Evolutionary conservation across 2,329 filamentous ascomycete genomes (phyloP), one percentile per base, ranked within the genome.

Genomic region (Colletotrichum sp.): DNA sequence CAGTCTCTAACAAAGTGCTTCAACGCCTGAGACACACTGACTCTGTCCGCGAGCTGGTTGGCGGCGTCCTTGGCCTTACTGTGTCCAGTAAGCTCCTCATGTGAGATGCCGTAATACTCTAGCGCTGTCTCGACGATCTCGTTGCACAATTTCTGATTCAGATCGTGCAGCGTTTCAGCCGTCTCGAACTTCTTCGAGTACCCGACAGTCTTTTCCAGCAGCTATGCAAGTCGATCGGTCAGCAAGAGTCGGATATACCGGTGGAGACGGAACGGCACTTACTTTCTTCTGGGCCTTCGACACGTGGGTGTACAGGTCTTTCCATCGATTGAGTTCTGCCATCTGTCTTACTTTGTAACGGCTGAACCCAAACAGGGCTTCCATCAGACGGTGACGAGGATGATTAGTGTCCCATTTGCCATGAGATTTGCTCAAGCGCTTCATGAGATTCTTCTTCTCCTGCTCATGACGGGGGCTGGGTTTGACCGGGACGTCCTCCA

Each of bases 1-100:
- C 90, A 92, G 79, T 92, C 90, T 7, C 90, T 85, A 4, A 92
- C 89, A 73, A 88, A 89, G 78, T 92, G 90, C 79, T 92, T 92
- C 69, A 92, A 79, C 0, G 89, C 86, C 78, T 92, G 90, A 0
- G 86, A 85, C 1, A 90, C 86, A 39, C 88, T 88, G 3, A 87
- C 84, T 7, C 85, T 86, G 27, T 92, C 90, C 1, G 86, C 85
- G 0, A 80, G 78, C 25, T 82, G 83, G 2, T 85, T 85, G 0
- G 83, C 80, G 2, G 85, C 83, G 2, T 86, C 83, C 1, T 84
- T 82, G 6, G 82, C 80, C 7, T 85, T 83, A 63, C 87, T 80
- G 78, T 87, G 88, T 1, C 82, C 80, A 5, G 88, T 81, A 0
- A 92, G 81, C 77, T 92, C 90, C 2, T 82, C 71, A 6, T 83